Conservation (phyloP, 305 asterid genomes). For the Fraxinus platypoda region DNA sequence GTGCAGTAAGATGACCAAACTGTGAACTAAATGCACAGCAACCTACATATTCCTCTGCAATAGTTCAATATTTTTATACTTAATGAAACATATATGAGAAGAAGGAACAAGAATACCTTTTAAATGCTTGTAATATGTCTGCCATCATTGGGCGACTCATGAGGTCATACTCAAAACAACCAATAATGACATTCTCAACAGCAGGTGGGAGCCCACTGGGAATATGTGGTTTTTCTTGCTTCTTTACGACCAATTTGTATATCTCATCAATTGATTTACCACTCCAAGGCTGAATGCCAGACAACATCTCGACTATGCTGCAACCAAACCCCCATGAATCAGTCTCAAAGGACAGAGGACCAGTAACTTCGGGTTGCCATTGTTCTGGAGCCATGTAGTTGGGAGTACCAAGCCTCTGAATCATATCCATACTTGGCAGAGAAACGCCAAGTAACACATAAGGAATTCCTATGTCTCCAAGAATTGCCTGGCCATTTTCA, state of each 20-base stretch:
- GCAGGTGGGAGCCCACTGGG: conserved; percentile 92
- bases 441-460: conserved; percentile 62
- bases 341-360: conserved; percentile 80
- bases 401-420: conserved; percentile 74
- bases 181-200: conserved; percentile 64
- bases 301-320: conserved; percentile 86
- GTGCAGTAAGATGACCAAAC: background rate
- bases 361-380: conserved; percentile 90
- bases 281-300: conserved; percentile 84
- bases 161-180: conserved; percentile 89
- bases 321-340: conserved; percentile 98
- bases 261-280: conserved; percentile 77
- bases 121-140: conserved; percentile 72
- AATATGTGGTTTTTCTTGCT: conserved; percentile 69
- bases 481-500: conserved; percentile 53
- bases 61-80: background rate
- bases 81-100: background rate
- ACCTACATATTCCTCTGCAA: background rate
- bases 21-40: background rate
- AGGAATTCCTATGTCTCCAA: conserved; percentile 79
- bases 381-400: conserved; percentile 98
- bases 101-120: conserved; percentile 48
- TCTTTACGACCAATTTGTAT: conserved; percentile 51
- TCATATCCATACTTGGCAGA: conserved; percentile 55
- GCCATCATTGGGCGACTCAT: conserved; percentile 86